Percentiles rank a stretch among this genome's conserved stretches.
phyloP scores from a whole-genome alignment of 2,329 filamentous ascomycete genomes.

The Trichoderma guizhouense region DNA sequence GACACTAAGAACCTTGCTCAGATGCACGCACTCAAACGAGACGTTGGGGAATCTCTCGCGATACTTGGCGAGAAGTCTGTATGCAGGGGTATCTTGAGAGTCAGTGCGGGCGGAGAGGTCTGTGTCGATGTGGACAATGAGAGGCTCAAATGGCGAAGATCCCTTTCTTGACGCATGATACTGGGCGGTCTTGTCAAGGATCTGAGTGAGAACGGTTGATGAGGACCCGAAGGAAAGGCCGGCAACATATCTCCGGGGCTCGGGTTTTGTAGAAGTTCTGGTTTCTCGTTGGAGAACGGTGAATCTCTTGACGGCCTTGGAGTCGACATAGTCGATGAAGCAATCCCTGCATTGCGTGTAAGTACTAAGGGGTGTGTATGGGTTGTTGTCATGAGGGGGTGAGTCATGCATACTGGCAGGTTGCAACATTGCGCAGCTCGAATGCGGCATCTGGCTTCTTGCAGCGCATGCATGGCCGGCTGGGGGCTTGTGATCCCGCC shows the following conservation, averaged over 20 bases:
- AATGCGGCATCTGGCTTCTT: conserved; percentile 31
- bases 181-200: conserved; percentile 67
- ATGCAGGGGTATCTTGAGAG: conserved; percentile 20
- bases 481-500: conserved; percentile 8
- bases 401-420: conserved; percentile 30
- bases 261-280: conserved; percentile 34
- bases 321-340: conserved; percentile 72
- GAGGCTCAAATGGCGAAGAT: conserved; percentile 64
- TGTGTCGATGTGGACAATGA: conserved; percentile 55
- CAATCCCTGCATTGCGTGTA: conserved; percentile 47
- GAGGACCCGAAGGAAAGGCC: conserved; percentile 82
- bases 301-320: conserved; percentile 75
- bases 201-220: conserved; percentile 71
- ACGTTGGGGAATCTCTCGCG: conserved; percentile 63
- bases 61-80: conserved; percentile 38
- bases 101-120: conserved; percentile 28
- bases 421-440: conserved; percentile 31
- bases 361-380: not conserved
- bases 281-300: conserved; percentile 47
- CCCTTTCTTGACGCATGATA: conserved; percentile 63
- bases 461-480: conserved; percentile 31
- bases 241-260: conserved; percentile 57
- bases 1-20: conserved; percentile 60
- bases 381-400: not conserved
- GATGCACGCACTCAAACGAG: conserved; percentile 57